phyloP scores from a whole-genome alignment of 306 rosid species.

The Albizia julibrissin region DNA sequence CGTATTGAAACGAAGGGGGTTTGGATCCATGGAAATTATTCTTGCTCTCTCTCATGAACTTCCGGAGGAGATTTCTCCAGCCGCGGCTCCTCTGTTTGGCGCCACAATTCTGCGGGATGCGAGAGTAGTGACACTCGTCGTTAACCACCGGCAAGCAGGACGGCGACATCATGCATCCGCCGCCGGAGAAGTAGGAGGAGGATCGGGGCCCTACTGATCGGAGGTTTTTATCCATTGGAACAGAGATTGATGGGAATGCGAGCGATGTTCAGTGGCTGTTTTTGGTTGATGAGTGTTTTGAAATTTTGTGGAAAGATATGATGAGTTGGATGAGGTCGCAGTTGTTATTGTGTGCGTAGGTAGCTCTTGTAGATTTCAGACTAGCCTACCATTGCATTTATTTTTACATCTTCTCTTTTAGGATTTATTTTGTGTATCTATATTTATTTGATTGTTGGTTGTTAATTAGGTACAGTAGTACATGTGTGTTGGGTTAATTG shows the following conservation, averaged over 20 bases:
- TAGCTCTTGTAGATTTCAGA: neutral
- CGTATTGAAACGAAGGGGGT: slow-evolving; percentile 69
- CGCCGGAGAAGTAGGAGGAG: slow-evolving; percentile 42
- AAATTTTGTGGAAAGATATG: neutral
- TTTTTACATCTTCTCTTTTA: neutral
- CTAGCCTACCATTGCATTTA: slow-evolving; percentile 20
- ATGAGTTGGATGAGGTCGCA: slow-evolving; percentile 10
- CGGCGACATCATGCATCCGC: slow-evolving; percentile 57
- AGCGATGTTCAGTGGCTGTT: neutral
- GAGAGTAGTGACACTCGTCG: slow-evolving; percentile 53
- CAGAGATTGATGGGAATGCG: slow-evolving; percentile 13
- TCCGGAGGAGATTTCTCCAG: slow-evolving; percentile 61
- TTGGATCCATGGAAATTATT: slow-evolving; percentile 42
- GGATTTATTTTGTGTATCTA: no score
- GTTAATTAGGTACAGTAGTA: neutral
- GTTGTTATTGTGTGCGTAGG: neutral
- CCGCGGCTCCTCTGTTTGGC: slow-evolving; percentile 32
- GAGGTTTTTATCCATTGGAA: slow-evolving; percentile 53
- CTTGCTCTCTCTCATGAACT: slow-evolving; percentile 53
- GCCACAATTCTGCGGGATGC: slow-evolving; percentile 36
- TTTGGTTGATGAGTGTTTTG: slow-evolving; percentile 23
- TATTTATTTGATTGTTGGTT: no score
- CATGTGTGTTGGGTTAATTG: neutral
- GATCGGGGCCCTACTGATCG: slow-evolving; percentile 24
- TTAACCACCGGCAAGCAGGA: slow-evolving; percentile 51